These are phyloP conservation scores for Leucosporidium yakuticum DNA, from an alignment of 768 basidiomycete genomes.

Conservation along the genomic window DNA sequence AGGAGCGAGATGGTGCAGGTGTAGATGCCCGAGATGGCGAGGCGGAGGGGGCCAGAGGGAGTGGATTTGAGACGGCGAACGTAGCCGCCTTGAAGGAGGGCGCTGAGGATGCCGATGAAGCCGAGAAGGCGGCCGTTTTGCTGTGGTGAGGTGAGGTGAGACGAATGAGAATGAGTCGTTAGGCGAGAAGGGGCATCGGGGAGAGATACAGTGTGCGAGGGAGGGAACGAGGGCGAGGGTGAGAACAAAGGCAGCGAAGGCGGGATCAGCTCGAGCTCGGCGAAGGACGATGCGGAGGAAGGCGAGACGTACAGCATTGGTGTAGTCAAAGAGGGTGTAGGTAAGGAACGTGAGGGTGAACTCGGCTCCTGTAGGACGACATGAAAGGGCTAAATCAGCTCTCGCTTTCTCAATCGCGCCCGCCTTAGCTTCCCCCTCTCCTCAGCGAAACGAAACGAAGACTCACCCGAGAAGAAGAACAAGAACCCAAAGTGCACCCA, in stretches of 20 bases:
- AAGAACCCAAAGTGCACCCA: conserved; percentile 77
- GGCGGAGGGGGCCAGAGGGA: conserved; percentile 67
- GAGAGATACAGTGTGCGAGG: neutral
- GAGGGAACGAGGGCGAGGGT: neutral
- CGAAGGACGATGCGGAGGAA: neutral
- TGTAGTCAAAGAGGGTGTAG: conserved; percentile 63
- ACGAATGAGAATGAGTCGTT: neutral
- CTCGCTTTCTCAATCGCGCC: neutral
- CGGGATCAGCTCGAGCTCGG: too few relatives aligned
- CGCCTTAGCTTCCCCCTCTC: neutral
- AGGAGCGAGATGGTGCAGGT: conserved; percentile 66
- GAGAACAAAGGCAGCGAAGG: neutral
- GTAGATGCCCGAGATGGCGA: conserved; percentile 74
- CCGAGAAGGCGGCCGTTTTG: conserved; percentile 80
- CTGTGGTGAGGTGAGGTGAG: neutral
- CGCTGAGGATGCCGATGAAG: conserved; percentile 79
- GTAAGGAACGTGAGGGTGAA: conserved; percentile 95
- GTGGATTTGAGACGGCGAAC: conserved; percentile 68
- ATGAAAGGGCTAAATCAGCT: neutral
- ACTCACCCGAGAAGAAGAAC: conserved; percentile 67
- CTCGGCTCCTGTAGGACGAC: conserved; percentile 60
- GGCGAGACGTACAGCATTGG: conserved; percentile 16
- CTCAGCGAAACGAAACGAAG: neutral
- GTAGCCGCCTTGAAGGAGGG: conserved; percentile 77
- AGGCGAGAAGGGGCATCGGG: too few relatives aligned